These are phyloP conservation scores for Vigna reflexopilosa DNA, from an alignment of 306 rosid species.

Conservation along the genomic window DNA sequence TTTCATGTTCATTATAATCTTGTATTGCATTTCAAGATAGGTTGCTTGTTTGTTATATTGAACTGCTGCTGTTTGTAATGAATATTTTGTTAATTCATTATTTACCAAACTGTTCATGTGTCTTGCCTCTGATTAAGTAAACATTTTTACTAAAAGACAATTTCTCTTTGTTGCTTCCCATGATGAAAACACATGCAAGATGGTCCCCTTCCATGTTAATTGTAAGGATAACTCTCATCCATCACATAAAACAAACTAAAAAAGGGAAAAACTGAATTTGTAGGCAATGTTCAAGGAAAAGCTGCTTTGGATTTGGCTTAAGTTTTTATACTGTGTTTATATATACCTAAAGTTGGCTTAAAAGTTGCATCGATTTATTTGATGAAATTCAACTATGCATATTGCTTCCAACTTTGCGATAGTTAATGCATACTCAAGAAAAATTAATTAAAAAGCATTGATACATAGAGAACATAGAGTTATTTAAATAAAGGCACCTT, in stretches of 20 bases:
- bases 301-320: too few relatives aligned
- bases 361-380: too few relatives aligned
- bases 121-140: background rate
- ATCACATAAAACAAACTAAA: too few relatives aligned
- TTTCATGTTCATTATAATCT: conserved; percentile 39
- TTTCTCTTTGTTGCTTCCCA: background rate
- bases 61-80: conserved; percentile 32
- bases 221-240: background rate
- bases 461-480: too few relatives aligned
- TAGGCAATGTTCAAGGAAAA: background rate
- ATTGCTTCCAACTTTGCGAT: too few relatives aligned
- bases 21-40: conserved; percentile 35
- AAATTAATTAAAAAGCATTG: too few relatives aligned
- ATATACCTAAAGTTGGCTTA: background rate
- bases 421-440: too few relatives aligned
- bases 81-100: conserved; percentile 38
- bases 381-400: too few relatives aligned
- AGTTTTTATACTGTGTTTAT: background rate
- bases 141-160: background rate
- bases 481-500: background rate
- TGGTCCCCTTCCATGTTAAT: background rate
- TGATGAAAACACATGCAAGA: background rate
- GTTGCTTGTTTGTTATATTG: conserved; percentile 34
- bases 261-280: background rate
- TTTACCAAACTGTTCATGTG: conserved; percentile 16